phyloP scores from a whole-genome alignment of 345 rosid species.

The Triadica sebifera region DNA sequence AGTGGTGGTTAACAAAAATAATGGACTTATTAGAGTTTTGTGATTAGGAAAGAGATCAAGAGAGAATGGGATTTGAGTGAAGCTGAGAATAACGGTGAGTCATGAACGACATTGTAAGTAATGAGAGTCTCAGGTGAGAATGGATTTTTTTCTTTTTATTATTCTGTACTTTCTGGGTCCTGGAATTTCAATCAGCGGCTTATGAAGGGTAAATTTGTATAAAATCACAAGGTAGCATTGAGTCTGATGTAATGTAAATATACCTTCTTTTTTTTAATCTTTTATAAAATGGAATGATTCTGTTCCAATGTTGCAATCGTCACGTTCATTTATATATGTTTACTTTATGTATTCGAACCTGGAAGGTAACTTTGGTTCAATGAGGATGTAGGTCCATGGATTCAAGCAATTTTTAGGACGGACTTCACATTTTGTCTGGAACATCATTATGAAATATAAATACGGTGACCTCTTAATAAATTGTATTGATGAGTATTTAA shows the following conservation, averaged over 20 bases:
- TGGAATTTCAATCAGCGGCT: constrained; percentile 19
- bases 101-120: constrained; percentile 26
- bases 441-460: too few species aligned
- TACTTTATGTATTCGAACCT: too few species aligned
- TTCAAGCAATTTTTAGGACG: too few species aligned
- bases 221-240: constrained; percentile 25
- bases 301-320: background rate
- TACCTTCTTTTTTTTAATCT: background rate
- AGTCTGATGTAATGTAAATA: constrained; percentile 20
- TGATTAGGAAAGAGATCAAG: constrained; percentile 1
- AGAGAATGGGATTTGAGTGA: background rate
- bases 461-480: too few species aligned
- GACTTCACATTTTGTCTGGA: too few species aligned
- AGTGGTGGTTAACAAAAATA: constrained; percentile 24
- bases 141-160: background rate
- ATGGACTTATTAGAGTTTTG: constrained; percentile 13
- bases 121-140: constrained; percentile 6
- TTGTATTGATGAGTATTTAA: too few species aligned
- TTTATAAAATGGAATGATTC: background rate
- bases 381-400: too few species aligned
- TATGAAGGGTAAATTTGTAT: constrained; percentile 36
- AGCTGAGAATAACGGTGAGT: background rate
- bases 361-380: too few species aligned
- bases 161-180: constrained; percentile 8
- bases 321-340: too few species aligned